Evolutionary conservation across 495 filamentous ascomycete species (phyloP).

Genomic region (Achaetomiella virescens): DNA sequence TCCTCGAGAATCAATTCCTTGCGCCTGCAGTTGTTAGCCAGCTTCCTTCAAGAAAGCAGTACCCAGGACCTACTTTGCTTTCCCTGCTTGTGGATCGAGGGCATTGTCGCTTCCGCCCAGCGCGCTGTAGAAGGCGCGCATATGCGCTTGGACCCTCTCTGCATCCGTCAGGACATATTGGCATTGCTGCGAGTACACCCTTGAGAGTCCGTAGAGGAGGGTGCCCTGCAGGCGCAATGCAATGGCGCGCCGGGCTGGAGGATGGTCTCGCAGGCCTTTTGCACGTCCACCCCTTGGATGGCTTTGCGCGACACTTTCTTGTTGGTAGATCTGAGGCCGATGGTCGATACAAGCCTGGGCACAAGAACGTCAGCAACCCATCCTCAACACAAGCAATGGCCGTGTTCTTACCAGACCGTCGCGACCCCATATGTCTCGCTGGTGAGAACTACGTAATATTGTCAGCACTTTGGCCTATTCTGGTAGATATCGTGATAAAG

Average conservation of each 20-base stretch:
- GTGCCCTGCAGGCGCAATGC: slow-evolving; percentile 89
- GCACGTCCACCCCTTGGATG: slow-evolving; percentile 80
- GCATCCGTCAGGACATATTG: slow-evolving; percentile 77
- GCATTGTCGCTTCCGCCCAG: slow-evolving; percentile 34
- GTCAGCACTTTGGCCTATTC: slow-evolving; percentile 10
- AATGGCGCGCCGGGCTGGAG: slow-evolving; percentile 80
- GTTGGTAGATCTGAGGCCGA: slow-evolving; percentile 60
- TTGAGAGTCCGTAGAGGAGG: slow-evolving; percentile 76
- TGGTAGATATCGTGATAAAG: background rate
- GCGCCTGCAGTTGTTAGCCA: slow-evolving; percentile 46
- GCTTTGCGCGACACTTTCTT: slow-evolving; percentile 77
- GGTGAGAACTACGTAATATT: slow-evolving; percentile 61
- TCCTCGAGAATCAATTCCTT: slow-evolving; percentile 74
- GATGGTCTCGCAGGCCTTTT: slow-evolving; percentile 81
- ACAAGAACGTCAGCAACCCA: background rate
- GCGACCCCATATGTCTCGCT: slow-evolving; percentile 85
- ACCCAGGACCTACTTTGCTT: slow-evolving; percentile 53
- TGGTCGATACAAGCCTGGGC: slow-evolving; percentile 81
- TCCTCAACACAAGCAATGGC: background rate
- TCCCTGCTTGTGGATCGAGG: slow-evolving; percentile 66
- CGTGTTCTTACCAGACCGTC: slow-evolving; percentile 72
- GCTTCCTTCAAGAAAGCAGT: background rate
- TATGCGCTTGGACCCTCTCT: slow-evolving; percentile 65
- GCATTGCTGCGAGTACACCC: slow-evolving; percentile 82
- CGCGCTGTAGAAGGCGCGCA: slow-evolving; percentile 57